phyloP scores from a whole-genome alignment of 2,329 filamentous ascomycete species.

The Apiospora kogelbergensis region DNA sequence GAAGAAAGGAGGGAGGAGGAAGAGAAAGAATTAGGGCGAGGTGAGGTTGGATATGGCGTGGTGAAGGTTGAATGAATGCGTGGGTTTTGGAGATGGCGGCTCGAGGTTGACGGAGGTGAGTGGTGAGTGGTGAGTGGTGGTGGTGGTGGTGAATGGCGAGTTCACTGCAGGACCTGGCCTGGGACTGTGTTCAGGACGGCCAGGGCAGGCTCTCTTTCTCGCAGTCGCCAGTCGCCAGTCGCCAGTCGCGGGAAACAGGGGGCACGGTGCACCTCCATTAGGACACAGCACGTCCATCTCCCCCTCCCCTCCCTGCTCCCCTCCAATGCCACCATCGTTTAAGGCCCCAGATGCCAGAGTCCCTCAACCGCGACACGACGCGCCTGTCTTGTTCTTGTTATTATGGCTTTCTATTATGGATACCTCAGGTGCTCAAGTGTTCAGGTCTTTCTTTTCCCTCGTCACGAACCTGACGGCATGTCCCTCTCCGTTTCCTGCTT shows the following conservation, averaged over 20 bases:
- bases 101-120: neutral
- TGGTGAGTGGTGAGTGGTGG: neutral
- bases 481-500: neutral
- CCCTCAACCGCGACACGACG: neutral
- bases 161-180: too few species aligned
- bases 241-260: neutral
- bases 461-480: neutral
- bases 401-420: neutral
- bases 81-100: neutral
- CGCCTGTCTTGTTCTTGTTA: slow-evolving; percentile 7
- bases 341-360: neutral
- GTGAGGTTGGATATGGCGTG: neutral
- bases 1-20: neutral
- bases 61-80: neutral
- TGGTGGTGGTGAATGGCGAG: too few species aligned
- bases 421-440: neutral
- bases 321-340: neutral
- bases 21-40: neutral
- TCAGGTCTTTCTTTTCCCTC: neutral
- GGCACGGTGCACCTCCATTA: neutral
- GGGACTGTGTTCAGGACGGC: too few species aligned
- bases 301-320: neutral
- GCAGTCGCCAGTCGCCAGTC: neutral
- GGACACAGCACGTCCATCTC: neutral
- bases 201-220: too few species aligned